Base-by-base conservation (phyloP, 805 yeast species). In the Debaryomyces prosopidis region DNA sequence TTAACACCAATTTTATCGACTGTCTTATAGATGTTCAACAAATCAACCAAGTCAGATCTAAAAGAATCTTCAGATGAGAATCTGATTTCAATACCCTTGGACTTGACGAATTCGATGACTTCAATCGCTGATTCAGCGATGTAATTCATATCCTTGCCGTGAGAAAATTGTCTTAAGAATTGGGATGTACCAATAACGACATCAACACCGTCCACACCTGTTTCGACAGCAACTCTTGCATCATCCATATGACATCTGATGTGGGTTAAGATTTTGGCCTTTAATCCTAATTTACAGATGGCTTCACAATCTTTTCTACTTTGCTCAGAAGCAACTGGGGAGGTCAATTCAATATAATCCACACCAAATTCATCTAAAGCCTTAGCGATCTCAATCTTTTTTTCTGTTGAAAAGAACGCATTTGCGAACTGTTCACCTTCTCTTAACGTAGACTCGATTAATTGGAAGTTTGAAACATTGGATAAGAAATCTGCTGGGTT, bases 341-440 rank as follows among this genome's bases (percentile, higher is more conserved):
- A 90, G 14, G 99, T 92, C 65, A 92, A 78, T 73, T 92, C 99
- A 54, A 92, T 94, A 75, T 94, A 92, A 73, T 92, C 99, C 40
- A 91, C 99, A 58, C 99, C 99, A 62, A 92, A 92, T 60, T 91
- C 97, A 69, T 92, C 97, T 48, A 92, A 76, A 4, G 98, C 98
- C 75, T 84, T 90, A 59, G 99, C 99, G 53, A 92, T 92, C 71
- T 91, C 96, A 55, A 92, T 89, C 75, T 92, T 92, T 77, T 88
- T 92, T 65, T 89, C 98, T 15, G 96, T 88, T 57, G 83, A 75
- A 76, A 92, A 92, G 71, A 92, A 94, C 3, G 99, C 96, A 63
- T 92, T 92, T 62, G 98, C 97, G 65, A 92, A 92, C 71, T 92
- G 99, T 73, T 92, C 99, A 68, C 99, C 99, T 73, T 92, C 99